Evolutionary conservation across 2,329 filamentous ascomycete genomes (phyloP), one percentile per base, ranked within the genome.

Genomic region (Trichoderma lentiforme): DNA sequence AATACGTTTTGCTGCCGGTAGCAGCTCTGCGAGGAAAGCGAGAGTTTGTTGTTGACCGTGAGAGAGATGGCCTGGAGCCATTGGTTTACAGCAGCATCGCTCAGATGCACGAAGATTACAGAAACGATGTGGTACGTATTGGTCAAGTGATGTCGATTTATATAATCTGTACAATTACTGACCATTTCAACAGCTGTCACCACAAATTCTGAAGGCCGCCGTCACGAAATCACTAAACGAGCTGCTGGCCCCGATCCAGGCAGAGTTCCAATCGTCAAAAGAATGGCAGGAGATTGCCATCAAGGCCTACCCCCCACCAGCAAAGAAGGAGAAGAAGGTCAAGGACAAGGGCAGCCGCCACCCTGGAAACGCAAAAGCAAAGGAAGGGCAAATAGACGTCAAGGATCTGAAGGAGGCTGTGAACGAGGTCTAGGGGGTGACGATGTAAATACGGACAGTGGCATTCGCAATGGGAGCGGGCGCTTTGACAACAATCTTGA

Each of bases 151-250:
- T 18, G 2, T 43, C 36, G 9, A 6, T 2, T 28, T 1, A 5
- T 2, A 24, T 30, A 6, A 4, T 3, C 74, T 51, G n/a, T 3
- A 24, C 15, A 15, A 18, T 9, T n/a, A 15, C 47, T 71, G 57
- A 67, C 62, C 18, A 18, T 26, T 5, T 7, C 26, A 62, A n/a
- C 39, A 81, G 78, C 87, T 97, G 73, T 94, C 92, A 1, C 96
- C 96, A 0, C 95, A 98, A 84, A 83, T 92, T 14, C 86, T 98
- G 67, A 98, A 99, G 85, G 88, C 91, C n/a, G 94, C 93, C 12
- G 90, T 97, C 6, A 88, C 92, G 6, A 87, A 89, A 67, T 93
- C 90, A 11, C 87, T 99, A 24, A 90, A 89, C 75, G 86, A 88
- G 51, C 87, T 98, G 14, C 86, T 97, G 71, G 89, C 87, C 2